Percentiles rank a stretch among this genome's conserved stretches.
Conservation (phyloP, 257 asterid genomes). For the Fraxinus americana region DNA sequence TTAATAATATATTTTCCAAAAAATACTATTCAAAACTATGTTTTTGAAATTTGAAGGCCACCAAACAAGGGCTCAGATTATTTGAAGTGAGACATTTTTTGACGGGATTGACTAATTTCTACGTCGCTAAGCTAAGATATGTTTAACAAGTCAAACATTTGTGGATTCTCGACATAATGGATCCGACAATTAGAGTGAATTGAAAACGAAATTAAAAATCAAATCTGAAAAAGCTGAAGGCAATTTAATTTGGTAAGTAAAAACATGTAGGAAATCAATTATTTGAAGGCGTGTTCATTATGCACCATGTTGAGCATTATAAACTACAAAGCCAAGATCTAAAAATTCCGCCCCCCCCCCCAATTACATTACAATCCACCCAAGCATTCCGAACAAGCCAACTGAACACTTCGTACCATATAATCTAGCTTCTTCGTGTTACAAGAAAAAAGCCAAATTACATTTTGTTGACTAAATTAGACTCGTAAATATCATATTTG, state of each 20-base stretch:
- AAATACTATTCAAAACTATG: no score
- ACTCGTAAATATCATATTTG: no score
- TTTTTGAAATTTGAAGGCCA: no score
- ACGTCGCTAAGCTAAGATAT: background rate
- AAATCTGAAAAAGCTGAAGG: background rate
- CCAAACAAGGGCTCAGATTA: no score
- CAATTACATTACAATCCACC: no score
- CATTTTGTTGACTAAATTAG: background rate
- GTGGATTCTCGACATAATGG: no score
- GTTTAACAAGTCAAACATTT: background rate
- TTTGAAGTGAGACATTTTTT: background rate
- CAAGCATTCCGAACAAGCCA: background rate
- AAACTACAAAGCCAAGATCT: no score
- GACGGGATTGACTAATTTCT: background rate
- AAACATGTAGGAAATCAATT: background rate
- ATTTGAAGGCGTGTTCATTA: background rate
- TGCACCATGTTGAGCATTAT: no score
- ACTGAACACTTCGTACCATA: no score
- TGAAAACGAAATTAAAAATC: background rate
- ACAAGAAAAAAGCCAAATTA: background rate
- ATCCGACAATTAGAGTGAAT: no score
- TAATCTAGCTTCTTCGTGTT: background rate
- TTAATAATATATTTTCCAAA: no score
- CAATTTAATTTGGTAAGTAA: background rate
- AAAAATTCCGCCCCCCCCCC: background rate